Percentiles rank a stretch among this genome's conserved stretches.
Conservation (phyloP, 352 stramenopile genomes). For the Phytophthora ohioensis region DNA sequence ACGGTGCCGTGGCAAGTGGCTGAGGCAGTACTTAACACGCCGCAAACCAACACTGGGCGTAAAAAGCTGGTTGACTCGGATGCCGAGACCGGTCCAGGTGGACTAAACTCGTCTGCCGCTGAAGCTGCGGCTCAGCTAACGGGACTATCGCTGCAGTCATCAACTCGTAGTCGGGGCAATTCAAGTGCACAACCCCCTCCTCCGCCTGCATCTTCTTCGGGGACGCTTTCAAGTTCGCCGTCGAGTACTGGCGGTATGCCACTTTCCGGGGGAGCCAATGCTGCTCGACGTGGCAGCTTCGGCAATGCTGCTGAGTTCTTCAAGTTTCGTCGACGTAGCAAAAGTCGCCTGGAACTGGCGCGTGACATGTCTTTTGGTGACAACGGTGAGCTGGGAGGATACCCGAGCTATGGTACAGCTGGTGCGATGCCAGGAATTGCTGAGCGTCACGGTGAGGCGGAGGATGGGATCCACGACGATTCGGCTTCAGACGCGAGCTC, state of each 20-base stretch:
- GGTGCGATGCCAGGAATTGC: constrained; percentile 79
- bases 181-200: constrained; percentile 33
- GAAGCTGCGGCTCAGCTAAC: constrained; percentile 74
- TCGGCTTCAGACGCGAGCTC: constrained; percentile 59
- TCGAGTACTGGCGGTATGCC: constrained; percentile 27
- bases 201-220: constrained; percentile 24
- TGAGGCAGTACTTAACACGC: constrained; percentile 83
- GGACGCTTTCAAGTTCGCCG: constrained; percentile 44
- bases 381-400: constrained; percentile 54
- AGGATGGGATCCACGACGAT: constrained; percentile 56
- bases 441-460: constrained; percentile 57
- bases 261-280: constrained; percentile 32
- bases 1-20: constrained; percentile 89
- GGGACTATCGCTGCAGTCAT: constrained; percentile 49
- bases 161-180: constrained; percentile 55
- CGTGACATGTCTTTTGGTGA: constrained; percentile 69
- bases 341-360: constrained; percentile 83
- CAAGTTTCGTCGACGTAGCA: constrained; percentile 88
- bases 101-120: constrained; percentile 68
- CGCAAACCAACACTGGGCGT: constrained; percentile 68
- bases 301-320: constrained; percentile 88
- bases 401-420: constrained; percentile 64
- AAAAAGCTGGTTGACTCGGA: constrained; percentile 77
- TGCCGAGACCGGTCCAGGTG: constrained; percentile 37
- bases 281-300: constrained; percentile 75